These are phyloP conservation scores for Wickerhamomyces ciferrii DNA, from an alignment of 805 yeast genomes.

Conservation along the genomic window DNA sequence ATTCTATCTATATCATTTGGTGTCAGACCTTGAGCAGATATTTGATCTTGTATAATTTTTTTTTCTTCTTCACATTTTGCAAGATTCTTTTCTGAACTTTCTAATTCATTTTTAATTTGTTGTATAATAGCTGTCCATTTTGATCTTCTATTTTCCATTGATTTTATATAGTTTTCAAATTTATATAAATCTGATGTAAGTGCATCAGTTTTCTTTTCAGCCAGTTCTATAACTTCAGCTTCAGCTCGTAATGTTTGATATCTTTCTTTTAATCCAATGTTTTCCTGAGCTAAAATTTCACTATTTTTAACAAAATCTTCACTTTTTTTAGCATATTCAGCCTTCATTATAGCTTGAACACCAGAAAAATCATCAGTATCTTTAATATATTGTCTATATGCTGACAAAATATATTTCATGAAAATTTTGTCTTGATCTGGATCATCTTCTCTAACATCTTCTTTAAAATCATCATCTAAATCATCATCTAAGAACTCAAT, in stretches of 20 bases:
- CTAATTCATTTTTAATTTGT: slow-evolving; percentile 53
- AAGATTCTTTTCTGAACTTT: slow-evolving; percentile 36
- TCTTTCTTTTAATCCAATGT: slow-evolving; percentile 32
- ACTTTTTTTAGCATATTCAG: slow-evolving; percentile 47
- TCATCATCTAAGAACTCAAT: slow-evolving; percentile 24
- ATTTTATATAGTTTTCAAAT: slow-evolving; percentile 65
- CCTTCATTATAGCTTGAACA: slow-evolving; percentile 48
- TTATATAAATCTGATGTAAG: slow-evolving; percentile 66
- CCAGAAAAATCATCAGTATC: slow-evolving; percentile 58
- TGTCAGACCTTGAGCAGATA: slow-evolving; percentile 53
- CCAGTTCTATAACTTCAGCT: slow-evolving; percentile 40
- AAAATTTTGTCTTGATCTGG: slow-evolving; percentile 38
- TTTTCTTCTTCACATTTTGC: slow-evolving; percentile 36
- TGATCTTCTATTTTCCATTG: slow-evolving; percentile 56
- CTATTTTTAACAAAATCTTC: slow-evolving; percentile 44
- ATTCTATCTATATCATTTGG: slow-evolving; percentile 59
- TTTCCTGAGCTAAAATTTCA: slow-evolving; percentile 33
- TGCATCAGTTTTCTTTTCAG: slow-evolving; percentile 54
- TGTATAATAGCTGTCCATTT: slow-evolving; percentile 60
- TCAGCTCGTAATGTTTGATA: slow-evolving; percentile 38
- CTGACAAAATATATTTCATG: slow-evolving; percentile 55
- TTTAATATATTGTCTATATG: slow-evolving; percentile 63
- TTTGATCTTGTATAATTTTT: slow-evolving; percentile 32
- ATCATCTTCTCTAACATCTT: slow-evolving; percentile 28
- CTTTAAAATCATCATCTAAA: slow-evolving; percentile 13